Evolutionary conservation across 2,329 filamentous ascomycete genomes (phyloP).

Genomic region (Phyllosticta citriasiana): DNA sequence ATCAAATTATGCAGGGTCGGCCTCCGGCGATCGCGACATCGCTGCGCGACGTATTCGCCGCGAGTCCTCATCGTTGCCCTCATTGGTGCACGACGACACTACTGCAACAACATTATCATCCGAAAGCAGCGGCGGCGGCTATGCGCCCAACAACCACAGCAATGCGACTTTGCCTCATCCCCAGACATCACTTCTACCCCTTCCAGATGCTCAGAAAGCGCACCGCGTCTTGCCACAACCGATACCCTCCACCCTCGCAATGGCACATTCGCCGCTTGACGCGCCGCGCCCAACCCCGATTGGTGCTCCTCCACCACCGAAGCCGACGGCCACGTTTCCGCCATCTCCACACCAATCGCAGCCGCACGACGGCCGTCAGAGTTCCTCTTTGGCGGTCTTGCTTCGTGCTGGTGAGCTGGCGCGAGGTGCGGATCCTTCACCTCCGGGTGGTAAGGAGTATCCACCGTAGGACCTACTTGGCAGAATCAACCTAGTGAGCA

Average conservation of each 20-base stretch:
- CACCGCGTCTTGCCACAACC: slow-evolving; percentile 28
- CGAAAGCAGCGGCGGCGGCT: slow-evolving; percentile 19
- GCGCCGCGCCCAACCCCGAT: slow-evolving; percentile 11
- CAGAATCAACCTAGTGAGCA: neutral
- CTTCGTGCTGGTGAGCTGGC: slow-evolving; percentile 29
- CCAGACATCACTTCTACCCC: slow-evolving; percentile 14
- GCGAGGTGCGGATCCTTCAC: slow-evolving; percentile 21
- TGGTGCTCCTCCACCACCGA: slow-evolving; percentile 6
- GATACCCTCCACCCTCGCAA: slow-evolving; percentile 21
- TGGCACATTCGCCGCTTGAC: slow-evolving; percentile 23
- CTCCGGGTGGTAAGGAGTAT: neutral
- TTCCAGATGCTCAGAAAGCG: slow-evolving; percentile 23
- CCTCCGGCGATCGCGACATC: slow-evolving; percentile 14
- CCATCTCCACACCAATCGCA: neutral
- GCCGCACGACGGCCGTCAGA: slow-evolving; percentile 20
- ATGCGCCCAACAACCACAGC: slow-evolving; percentile 14
- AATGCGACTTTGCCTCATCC: slow-evolving; percentile 12
- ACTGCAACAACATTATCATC: slow-evolving; percentile 22
- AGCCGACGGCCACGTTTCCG: slow-evolving; percentile 6
- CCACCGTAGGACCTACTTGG: neutral
- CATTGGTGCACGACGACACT: slow-evolving; percentile 27
- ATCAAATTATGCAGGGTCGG: neutral
- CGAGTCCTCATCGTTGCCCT: slow-evolving; percentile 22
- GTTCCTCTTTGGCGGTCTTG: slow-evolving; percentile 27
- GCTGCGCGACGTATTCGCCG: slow-evolving; percentile 23